Evolutionary conservation across 148 eudicot species (phyloP).

Genomic region (Silene latifolia): DNA sequence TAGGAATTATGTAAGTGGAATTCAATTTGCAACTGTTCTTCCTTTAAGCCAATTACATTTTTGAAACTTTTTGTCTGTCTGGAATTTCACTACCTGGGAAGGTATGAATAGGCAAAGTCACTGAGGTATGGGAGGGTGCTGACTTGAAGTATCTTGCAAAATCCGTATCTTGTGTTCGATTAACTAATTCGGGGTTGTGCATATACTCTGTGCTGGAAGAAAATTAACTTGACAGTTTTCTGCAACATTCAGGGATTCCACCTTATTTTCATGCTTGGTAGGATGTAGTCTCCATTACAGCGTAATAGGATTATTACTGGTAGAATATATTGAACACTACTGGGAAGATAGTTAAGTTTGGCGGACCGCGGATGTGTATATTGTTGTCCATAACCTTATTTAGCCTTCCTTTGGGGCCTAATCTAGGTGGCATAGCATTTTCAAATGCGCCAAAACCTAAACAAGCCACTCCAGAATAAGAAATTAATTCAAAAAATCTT

Average conservation of each 20-base stretch:
- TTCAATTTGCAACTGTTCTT: not conserved
- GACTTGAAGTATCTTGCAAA: not conserved
- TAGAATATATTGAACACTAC: too few relatives aligned
- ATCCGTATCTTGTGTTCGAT: not conserved
- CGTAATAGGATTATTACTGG: too few relatives aligned
- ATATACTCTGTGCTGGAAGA: not conserved
- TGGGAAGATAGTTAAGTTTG: too few relatives aligned
- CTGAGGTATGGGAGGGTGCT: not conserved
- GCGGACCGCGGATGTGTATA: too few relatives aligned
- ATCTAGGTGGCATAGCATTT: too few relatives aligned
- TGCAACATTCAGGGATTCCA: not conserved
- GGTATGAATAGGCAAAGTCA: not conserved
- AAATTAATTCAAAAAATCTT: too few relatives aligned
- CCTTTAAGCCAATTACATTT: not conserved
- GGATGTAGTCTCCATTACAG: too few relatives aligned
- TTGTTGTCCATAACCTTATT: too few relatives aligned
- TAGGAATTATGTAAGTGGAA: slow-evolving; percentile 56
- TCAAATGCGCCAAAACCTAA: too few relatives aligned
- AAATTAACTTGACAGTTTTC: not conserved
- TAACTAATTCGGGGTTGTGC: not conserved
- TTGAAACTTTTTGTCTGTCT: not conserved
- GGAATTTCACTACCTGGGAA: not conserved
- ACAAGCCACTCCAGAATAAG: too few relatives aligned
- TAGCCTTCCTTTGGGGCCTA: too few relatives aligned
- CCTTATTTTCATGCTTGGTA: too few relatives aligned